Evolutionary conservation across 345 rosid species (phyloP).

Genomic region (Diplotaxis tenuifolia): DNA sequence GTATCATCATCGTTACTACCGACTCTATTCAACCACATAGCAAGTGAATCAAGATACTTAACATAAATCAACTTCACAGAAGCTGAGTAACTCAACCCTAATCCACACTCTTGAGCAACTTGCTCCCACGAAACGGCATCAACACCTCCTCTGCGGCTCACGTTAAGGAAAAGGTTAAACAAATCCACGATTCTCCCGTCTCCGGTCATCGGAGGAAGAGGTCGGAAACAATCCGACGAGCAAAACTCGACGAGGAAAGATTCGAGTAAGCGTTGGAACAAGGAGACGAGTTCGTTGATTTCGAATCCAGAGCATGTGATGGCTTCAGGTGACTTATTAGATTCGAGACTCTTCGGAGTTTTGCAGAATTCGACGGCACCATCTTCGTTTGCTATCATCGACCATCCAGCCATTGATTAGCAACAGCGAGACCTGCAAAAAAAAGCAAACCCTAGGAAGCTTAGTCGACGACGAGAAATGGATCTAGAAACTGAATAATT

Average conservation of each 20-base stretch:
- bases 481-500: background rate
- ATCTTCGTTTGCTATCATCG: constrained; percentile 38
- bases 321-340: background rate
- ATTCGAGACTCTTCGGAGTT: constrained; percentile 22
- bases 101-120: constrained; percentile 52
- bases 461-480: no score
- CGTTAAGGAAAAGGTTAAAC: constrained; percentile 49
- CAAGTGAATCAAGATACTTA: constrained; percentile 50
- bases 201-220: constrained; percentile 57
- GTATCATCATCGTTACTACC: constrained; percentile 21
- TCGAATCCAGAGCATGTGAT: background rate
- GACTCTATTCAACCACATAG: constrained; percentile 44
- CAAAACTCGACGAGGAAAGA: constrained; percentile 38
- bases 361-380: constrained; percentile 24
- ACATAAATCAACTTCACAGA: constrained; percentile 48
- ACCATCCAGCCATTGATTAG: constrained; percentile 49
- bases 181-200: constrained; percentile 51
- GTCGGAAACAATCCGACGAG: constrained; percentile 20
- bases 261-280: constrained; percentile 35
- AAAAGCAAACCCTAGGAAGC: no score
- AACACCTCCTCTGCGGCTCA: constrained; percentile 51
- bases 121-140: constrained; percentile 50
- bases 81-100: constrained; percentile 33
- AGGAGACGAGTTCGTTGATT: constrained; percentile 19
- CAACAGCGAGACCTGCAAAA: constrained; percentile 39